These are phyloP conservation scores for Fusarium chuoi DNA, from an alignment of 2,329 filamentous ascomycete species.

Conservation along the genomic window DNA sequence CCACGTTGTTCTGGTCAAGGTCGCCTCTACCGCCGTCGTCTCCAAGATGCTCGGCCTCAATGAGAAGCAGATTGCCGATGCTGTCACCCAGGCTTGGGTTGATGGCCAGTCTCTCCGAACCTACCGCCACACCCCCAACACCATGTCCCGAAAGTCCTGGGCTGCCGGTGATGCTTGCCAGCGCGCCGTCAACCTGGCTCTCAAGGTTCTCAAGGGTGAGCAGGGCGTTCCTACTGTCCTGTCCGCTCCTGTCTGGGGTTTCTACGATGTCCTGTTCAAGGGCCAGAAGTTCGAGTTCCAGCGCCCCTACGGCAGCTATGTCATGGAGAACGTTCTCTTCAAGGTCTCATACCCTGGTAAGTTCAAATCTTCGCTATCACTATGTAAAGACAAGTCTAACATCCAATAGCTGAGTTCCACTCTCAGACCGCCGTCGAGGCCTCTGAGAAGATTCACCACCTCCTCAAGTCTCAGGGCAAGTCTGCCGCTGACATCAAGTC, in stretches of 20 bases:
- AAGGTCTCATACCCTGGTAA: conserved; percentile 97
- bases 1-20: conserved; percentile 98
- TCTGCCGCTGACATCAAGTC: conserved; percentile 92
- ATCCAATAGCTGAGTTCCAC: conserved; percentile 84
- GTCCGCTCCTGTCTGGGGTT: conserved; percentile 93
- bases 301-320: conserved; percentile 95
- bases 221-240: conserved; percentile 91
- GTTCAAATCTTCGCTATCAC: conserved; percentile 38
- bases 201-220: conserved; percentile 94
- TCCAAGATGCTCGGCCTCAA: conserved; percentile 92
- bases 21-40: conserved; percentile 92
- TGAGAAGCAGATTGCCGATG: conserved; percentile 92
- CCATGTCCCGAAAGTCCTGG: conserved; percentile 99
- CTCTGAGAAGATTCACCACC: conserved; percentile 85
- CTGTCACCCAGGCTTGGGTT: conserved; percentile 96
- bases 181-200: conserved; percentile 87
- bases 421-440: conserved; percentile 98
- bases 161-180: conserved; percentile 98
- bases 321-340: conserved; percentile 99
- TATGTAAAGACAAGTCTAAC: conserved; percentile 18
- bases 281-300: conserved; percentile 97
- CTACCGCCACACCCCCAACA: conserved; percentile 97
- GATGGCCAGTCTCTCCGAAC: conserved; percentile 96
- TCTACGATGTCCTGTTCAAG: conserved; percentile 98
- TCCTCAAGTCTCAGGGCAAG: conserved; percentile 87